Conservation (phyloP, 2,329 filamentous ascomycete genomes). For the Neopestalotiopsis sp. region DNA sequence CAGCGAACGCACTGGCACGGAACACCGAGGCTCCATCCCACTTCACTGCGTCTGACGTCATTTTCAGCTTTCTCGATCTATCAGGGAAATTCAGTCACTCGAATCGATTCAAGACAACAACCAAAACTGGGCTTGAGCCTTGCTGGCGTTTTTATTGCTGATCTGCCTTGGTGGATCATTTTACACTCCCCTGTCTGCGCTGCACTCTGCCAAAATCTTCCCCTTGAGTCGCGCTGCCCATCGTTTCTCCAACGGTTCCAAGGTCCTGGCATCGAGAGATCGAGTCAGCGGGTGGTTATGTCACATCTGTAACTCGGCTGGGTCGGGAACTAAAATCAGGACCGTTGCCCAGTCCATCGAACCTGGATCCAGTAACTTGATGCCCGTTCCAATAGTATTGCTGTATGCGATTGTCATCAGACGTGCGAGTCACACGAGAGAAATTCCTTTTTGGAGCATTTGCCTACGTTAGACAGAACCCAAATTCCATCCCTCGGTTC, state of each 20-base stretch:
- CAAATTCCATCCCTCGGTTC: background rate
- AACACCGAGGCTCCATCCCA: background rate
- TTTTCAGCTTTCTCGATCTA: background rate
- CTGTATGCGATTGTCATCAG: background rate
- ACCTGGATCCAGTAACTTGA: background rate
- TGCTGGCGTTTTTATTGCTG: background rate
- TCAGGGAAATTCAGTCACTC: background rate
- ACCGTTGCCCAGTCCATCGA: conserved; percentile 1
- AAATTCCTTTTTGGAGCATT: background rate
- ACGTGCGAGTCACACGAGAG: background rate
- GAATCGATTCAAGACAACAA: background rate
- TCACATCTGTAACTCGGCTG: conserved; percentile 5
- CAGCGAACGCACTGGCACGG: background rate
- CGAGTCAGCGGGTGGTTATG: background rate
- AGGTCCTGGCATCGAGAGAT: background rate
- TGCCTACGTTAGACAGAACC: background rate
- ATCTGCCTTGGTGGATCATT: background rate
- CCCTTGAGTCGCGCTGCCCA: background rate
- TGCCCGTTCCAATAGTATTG: conserved; percentile 2
- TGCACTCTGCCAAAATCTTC: background rate
- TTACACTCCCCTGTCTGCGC: background rate
- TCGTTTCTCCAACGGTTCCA: background rate
- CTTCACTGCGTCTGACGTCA: background rate
- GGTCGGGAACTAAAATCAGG: conserved; percentile 9
- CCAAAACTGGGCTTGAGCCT: background rate